Conservation (phyloP, 2,329 filamentous ascomycete species). For the Venturia nashicola region DNA sequence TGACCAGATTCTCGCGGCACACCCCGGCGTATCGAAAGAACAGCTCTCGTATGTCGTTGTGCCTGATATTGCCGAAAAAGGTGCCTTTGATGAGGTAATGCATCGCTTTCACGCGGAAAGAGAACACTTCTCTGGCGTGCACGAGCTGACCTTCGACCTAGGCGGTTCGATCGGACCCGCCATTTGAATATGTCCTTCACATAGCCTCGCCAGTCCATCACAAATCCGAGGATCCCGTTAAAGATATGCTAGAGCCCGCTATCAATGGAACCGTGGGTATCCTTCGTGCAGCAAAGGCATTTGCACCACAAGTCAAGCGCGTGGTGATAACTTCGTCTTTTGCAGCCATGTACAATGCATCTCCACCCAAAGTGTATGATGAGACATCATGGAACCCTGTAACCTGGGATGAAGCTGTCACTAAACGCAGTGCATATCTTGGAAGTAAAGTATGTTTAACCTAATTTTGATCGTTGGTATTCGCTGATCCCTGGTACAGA, state of each 20-base stretch:
- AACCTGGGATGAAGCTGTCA: conserved; percentile 15
- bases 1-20: conserved; percentile 43
- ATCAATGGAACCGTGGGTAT: conserved; percentile 19
- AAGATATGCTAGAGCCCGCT: conserved; percentile 13
- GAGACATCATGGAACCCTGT: conserved; percentile 19
- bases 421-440: conserved; percentile 30
- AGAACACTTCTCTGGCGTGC: no score
- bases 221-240: conserved; percentile 4
- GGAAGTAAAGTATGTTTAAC: conserved; percentile 21
- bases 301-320: conserved; percentile 51
- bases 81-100: conserved; percentile 54
- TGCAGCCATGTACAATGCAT: conserved; percentile 5
- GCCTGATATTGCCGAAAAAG: conserved; percentile 55
- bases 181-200: conserved; percentile 2
- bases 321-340: conserved; percentile 37
- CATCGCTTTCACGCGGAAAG: conserved; percentile 30
- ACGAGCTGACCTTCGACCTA: neutral
- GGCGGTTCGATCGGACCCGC: neutral
- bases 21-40: conserved; percentile 38
- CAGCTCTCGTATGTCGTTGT: conserved; percentile 56
- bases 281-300: conserved; percentile 45
- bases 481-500: conserved; percentile 23
- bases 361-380: conserved; percentile 12
- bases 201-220: conserved; percentile 10
- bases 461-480: neutral